These are phyloP conservation scores for Phytopythium montanum DNA, from an alignment of 352 stramenopile species.

Conservation along the genomic window DNA sequence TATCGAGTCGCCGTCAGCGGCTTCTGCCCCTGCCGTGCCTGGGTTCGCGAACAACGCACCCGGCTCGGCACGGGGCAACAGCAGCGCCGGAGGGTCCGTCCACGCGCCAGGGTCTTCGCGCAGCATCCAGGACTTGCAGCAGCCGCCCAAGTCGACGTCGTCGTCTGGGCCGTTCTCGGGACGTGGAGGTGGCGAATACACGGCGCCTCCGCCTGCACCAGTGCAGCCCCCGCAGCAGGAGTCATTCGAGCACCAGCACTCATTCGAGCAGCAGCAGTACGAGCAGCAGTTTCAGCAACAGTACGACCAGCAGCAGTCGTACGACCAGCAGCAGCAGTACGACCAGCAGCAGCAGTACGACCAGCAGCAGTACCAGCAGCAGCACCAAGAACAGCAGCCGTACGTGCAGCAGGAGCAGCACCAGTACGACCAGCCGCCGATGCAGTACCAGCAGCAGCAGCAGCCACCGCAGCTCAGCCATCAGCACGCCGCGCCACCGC, in stretches of 20 bases:
- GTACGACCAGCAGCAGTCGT: not conserved
- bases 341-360: not conserved
- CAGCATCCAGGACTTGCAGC: slow-evolving; percentile 9
- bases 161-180: slow-evolving; percentile 23
- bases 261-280: slow-evolving; percentile 3
- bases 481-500: not conserved
- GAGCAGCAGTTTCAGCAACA: not conserved
- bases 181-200: slow-evolving; percentile 13
- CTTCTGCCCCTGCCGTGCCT: not conserved
- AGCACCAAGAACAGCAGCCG: not conserved
- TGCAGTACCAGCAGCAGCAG: slow-evolving; percentile 2
- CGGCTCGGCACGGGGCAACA: not conserved
- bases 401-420: not conserved
- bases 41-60: not conserved
- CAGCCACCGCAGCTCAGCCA: not conserved
- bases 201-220: not conserved
- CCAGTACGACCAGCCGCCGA: not conserved
- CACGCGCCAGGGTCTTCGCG: slow-evolving; percentile 2
- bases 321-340: slow-evolving; percentile 4
- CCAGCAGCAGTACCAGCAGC: not conserved
- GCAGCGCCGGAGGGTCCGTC: not conserved
- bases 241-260: not conserved
- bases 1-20: slow-evolving; percentile 5
- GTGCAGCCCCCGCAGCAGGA: not conserved
- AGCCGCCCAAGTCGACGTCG: slow-evolving; percentile 11